A percentile compares a stretch with the other conserved stretches of the same genome.
These are phyloP conservation scores for Penicillium cinerascens DNA, from an alignment of 495 filamentous ascomycete genomes.

Conservation along the genomic window DNA sequence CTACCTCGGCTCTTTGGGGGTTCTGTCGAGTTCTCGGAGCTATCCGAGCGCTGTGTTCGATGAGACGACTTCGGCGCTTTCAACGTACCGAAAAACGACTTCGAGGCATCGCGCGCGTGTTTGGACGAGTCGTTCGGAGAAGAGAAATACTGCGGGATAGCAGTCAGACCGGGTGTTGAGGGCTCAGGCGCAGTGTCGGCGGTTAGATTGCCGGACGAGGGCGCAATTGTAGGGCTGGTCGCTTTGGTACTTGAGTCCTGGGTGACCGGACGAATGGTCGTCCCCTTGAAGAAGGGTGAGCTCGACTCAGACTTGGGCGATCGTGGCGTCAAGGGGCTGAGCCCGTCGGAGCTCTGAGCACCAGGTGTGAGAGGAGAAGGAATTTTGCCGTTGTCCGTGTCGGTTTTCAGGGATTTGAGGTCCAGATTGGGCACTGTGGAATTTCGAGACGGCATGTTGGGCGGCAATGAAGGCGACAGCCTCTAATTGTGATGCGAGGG, in stretches of 20 bases:
- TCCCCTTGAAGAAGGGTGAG: conserved; percentile 40
- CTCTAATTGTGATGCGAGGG: conserved; percentile 6
- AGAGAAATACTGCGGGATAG: conserved; percentile 52
- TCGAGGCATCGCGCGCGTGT: conserved; percentile 52
- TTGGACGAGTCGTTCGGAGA: conserved; percentile 47
- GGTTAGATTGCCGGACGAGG: conserved; percentile 25
- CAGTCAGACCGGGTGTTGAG: conserved; percentile 48
- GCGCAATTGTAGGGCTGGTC: conserved; percentile 32
- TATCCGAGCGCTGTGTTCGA: conserved; percentile 37
- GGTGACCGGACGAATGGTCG: conserved; percentile 45
- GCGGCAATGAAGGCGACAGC: conserved; percentile 14
- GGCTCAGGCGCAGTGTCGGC: conserved; percentile 34
- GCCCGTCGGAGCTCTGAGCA: conserved; percentile 39
- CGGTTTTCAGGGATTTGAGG: conserved; percentile 35
- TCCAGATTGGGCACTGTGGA: conserved; percentile 44
- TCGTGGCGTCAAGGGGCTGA: conserved; percentile 41
- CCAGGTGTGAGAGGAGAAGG: conserved; percentile 37
- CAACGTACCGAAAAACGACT: conserved; percentile 55
- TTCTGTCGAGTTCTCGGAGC: conserved; percentile 37
- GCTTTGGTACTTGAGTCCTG: conserved; percentile 36
- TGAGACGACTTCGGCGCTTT: conserved; percentile 55
- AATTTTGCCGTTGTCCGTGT: conserved; percentile 28
- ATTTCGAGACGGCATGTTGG: conserved; percentile 43
- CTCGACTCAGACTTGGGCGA: conserved; percentile 43
- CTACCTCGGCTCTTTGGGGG: conserved; percentile 43